Percentiles rank a stretch among this genome's conserved stretches.
These are phyloP conservation scores for Ophiostoma sp. DNA, from an alignment of 2,329 filamentous ascomycete genomes.

Conservation along the genomic window DNA sequence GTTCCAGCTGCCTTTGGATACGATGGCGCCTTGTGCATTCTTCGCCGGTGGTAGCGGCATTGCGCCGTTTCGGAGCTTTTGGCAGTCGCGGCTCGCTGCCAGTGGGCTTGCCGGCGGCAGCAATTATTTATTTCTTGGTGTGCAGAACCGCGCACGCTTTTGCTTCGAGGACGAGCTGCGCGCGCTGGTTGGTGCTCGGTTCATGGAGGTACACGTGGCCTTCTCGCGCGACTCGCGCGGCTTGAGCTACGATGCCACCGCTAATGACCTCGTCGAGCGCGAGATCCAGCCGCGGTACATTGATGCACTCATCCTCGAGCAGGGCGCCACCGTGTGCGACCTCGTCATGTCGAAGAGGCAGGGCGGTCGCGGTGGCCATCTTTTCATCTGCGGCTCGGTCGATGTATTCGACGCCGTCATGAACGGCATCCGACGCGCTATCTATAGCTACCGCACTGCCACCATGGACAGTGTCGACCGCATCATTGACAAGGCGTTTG, in stretches of 20 bases:
- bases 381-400: conserved; percentile 47
- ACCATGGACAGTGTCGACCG: conserved; percentile 48
- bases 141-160: conserved; percentile 49
- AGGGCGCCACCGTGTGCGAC: conserved; percentile 47
- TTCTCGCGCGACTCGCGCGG: conserved; percentile 48
- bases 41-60: conserved; percentile 52
- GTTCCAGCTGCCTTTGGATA: conserved; percentile 48
- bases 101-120: conserved; percentile 37
- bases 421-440: conserved; percentile 50
- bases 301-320: conserved; percentile 46
- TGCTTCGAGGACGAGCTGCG: conserved; percentile 47
- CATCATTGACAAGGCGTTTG: conserved; percentile 48
- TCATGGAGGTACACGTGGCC: conserved; percentile 49
- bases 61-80: conserved; percentile 50
- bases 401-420: conserved; percentile 50
- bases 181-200: conserved; percentile 41
- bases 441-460: conserved; percentile 48
- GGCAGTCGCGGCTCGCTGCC: conserved; percentile 40
- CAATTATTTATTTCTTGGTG: conserved; percentile 47
- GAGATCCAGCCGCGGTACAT: conserved; percentile 48
- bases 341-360: conserved; percentile 53
- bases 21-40: conserved; percentile 46
- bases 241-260: conserved; percentile 40
- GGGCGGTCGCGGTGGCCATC: conserved; percentile 44
- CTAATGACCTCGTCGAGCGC: conserved; percentile 44